Percentiles rank a stretch among this genome's conserved stretches.
phyloP scores from a whole-genome alignment of 2,329 filamentous ascomycete genomes.

The Alternaria solani region DNA sequence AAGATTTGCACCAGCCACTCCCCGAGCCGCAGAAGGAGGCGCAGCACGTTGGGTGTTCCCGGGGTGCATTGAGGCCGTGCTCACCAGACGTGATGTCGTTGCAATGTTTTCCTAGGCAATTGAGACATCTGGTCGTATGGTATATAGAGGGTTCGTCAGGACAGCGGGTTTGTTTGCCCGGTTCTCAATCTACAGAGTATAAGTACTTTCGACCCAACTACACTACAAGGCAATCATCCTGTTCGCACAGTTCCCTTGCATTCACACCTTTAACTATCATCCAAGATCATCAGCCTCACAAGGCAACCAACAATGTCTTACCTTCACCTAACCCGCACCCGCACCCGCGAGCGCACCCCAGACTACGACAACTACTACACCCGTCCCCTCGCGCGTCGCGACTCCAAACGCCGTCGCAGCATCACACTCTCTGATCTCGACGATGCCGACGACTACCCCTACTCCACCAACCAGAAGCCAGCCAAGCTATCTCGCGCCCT shows the following conservation, averaged over 20 bases:
- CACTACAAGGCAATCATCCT: background rate
- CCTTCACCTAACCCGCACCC: conserved; percentile 31
- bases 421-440: conserved; percentile 34
- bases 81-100: conserved; percentile 11
- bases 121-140: conserved; percentile 21
- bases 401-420: conserved; percentile 35
- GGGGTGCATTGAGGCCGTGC: conserved; percentile 15
- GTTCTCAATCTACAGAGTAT: conserved; percentile 5
- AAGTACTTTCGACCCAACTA: conserved; percentile 9
- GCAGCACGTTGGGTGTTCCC: conserved; percentile 11
- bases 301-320: conserved; percentile 34
- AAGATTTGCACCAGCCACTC: conserved; percentile 18
- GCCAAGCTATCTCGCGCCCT: conserved; percentile 34
- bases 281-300: background rate
- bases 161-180: conserved; percentile 1
- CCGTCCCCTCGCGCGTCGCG: conserved; percentile 32
- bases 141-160: conserved; percentile 20
- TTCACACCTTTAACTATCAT: background rate
- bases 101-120: conserved; percentile 15
- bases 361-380: conserved; percentile 25
- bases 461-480: conserved; percentile 25
- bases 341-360: conserved; percentile 31
- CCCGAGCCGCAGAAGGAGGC: conserved; percentile 18
- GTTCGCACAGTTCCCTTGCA: background rate
- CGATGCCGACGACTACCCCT: conserved; percentile 40